Evolutionary conservation across 192 early-diverging fungal species (phyloP).

Genomic region (Coemansia sp.): DNA sequence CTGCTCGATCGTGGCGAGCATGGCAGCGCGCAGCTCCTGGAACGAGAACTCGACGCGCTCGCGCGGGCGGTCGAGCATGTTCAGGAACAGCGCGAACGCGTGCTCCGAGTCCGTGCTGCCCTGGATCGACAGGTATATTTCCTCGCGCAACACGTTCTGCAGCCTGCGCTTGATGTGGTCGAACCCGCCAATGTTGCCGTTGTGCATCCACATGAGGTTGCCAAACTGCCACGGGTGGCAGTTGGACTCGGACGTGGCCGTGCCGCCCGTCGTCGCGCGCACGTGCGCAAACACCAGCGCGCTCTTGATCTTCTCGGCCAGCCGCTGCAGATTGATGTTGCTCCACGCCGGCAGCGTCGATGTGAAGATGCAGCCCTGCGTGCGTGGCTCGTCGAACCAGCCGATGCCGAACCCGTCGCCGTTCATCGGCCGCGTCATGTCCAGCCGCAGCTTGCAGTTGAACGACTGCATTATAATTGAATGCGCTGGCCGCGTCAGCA

Average conservation of each 20-base stretch:
- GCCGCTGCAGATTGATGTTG: constrained; percentile 70
- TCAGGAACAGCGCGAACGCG: constrained; percentile 78
- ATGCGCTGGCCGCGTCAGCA: constrained; percentile 71
- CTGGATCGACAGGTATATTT: constrained; percentile 67
- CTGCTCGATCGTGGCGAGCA: constrained; percentile 73
- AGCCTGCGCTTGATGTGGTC: constrained; percentile 66
- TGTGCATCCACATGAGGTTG: constrained; percentile 83
- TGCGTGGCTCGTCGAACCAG: constrained; percentile 65
- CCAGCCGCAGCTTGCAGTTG: constrained; percentile 67
- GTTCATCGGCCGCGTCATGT: constrained; percentile 64
- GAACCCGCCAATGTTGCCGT: constrained; percentile 69
- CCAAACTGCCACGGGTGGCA: constrained; percentile 68
- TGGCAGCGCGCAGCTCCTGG: constrained; percentile 63
- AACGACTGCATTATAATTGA: constrained; percentile 83
- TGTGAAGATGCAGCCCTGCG: constrained; percentile 72
- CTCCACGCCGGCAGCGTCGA: constrained; percentile 81
- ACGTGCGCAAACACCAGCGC: constrained; percentile 78
- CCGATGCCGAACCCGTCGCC: constrained; percentile 82
- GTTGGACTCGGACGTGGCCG: constrained; percentile 69
- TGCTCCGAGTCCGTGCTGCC: constrained; percentile 82
- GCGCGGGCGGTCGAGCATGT: constrained; percentile 54
- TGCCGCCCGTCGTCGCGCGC: constrained; percentile 70
- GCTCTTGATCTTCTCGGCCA: constrained; percentile 75
- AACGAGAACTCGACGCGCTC: constrained; percentile 55
- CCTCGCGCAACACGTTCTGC: constrained; percentile 61